phyloP scores from a whole-genome alignment of 495 filamentous ascomycete species.

The Annulohypoxylon stygium region DNA sequence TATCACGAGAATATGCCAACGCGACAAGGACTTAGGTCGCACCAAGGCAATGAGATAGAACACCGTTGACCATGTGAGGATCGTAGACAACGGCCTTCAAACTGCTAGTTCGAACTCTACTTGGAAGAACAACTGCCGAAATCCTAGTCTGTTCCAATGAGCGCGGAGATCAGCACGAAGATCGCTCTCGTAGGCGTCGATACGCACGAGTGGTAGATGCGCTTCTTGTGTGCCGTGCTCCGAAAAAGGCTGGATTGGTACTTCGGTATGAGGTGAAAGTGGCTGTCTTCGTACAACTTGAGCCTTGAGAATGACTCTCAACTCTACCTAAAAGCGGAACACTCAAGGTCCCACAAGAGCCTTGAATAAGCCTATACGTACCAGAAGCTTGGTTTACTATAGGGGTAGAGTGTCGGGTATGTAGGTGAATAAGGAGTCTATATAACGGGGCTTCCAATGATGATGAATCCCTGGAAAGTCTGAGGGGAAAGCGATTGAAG shows the following conservation, averaged over 20 bases:
- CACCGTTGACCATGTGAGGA: slow-evolving; percentile 26
- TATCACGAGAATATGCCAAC: slow-evolving; percentile 24
- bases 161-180: neutral
- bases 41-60: slow-evolving; percentile 8
- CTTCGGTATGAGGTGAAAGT: slow-evolving; percentile 25
- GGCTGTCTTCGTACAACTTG: slow-evolving; percentile 31
- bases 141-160: slow-evolving; percentile 1
- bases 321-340: slow-evolving; percentile 15
- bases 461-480: slow-evolving; percentile 8
- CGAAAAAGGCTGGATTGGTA: slow-evolving; percentile 12
- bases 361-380: slow-evolving; percentile 17
- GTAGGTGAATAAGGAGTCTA: slow-evolving; percentile 13
- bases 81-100: neutral
- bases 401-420: slow-evolving; percentile 17
- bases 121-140: slow-evolving; percentile 18
- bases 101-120: slow-evolving; percentile 9
- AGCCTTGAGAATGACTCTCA: slow-evolving; percentile 15
- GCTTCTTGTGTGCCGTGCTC: slow-evolving; percentile 16
- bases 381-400: slow-evolving; percentile 2
- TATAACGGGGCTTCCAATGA: slow-evolving; percentile 20
- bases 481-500: slow-evolving; percentile 23
- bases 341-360: slow-evolving; percentile 23
- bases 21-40: slow-evolving; percentile 19
- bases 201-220: slow-evolving; percentile 17
- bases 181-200: slow-evolving; percentile 15